Evolutionary conservation across 495 filamentous ascomycete genomes (phyloP), one percentile per base, ranked within the genome.

Genomic region (Penicillium dipodomyicola): DNA sequence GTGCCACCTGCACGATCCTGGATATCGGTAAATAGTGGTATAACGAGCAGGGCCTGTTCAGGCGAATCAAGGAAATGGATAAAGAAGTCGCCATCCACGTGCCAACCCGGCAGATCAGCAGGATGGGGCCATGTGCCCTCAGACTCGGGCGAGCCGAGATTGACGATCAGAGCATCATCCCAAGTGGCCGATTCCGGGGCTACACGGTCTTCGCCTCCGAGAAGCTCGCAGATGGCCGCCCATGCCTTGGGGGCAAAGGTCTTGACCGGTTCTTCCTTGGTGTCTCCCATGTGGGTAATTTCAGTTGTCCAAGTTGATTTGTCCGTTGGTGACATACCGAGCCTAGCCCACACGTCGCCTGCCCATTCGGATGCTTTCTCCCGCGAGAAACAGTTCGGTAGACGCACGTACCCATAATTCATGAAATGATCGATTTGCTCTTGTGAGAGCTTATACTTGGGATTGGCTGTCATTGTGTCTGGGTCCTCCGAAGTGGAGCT

Each of bases 51-150:
- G 0, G 76, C 87, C 67, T 91, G 87, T 71, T 90, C 87, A 0
- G 83, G 82, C 44, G 82, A 86, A 68, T 90, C 87, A 15, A 91
- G 76, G 61, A 84, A 90, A 72, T 90, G 87, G 14, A 86, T 77
- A 70, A 90, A 89, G 68, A 89, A 89, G 61, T 90, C 87, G 1
- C 87, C 87, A 69, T 90, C 87, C 22, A 88, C 85, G 67, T 91
- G 88, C 87, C 87, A 91, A 8, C 74, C 75, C 20, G 69, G 58
- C n/a, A 89, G 71, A 7, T 82, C 78, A 32, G 59, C 73, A 58
- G 45, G 83, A 73, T 53, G 67, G 63, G 29, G 77, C 71, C 35
- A 78, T 65, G 78, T 77, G 5, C 79, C 78, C 56, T 83, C 80
- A 44, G 67, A 69, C 44, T 84, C 76, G 0, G 77, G 67, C 7